Conservation (phyloP, 306 rosid genomes). For the Nissolia schottii region DNA sequence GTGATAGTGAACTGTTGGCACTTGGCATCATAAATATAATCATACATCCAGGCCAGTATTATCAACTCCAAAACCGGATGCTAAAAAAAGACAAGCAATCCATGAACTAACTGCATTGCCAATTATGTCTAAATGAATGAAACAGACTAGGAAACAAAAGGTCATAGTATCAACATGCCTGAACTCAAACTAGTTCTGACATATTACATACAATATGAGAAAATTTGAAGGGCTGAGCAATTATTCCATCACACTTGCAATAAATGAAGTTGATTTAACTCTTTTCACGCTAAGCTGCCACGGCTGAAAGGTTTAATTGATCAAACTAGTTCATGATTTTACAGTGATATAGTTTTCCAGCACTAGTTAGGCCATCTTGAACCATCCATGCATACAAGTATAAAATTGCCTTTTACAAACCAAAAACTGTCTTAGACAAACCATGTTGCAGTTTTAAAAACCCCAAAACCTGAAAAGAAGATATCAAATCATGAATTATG, state of each 20-base stretch:
- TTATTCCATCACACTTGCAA: not conserved
- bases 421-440: constrained; percentile 1
- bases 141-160: not conserved
- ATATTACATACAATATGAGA: not conserved
- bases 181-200: not conserved
- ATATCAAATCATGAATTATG: not conserved
- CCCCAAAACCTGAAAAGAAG: constrained; percentile 5
- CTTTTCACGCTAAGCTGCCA: not conserved
- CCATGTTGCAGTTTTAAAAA: constrained; percentile 1
- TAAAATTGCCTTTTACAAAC: not conserved
- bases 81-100: not conserved
- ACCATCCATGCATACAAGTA: constrained; percentile 4
- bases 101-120: not conserved
- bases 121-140: not conserved
- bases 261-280: not conserved
- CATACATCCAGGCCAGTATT: not conserved
- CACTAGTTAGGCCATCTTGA: not conserved
- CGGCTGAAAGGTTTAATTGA: not conserved
- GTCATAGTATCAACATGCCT: not conserved
- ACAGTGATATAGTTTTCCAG: not conserved
- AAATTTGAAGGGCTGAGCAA: not conserved
- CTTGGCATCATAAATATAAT: not conserved
- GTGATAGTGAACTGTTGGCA: not conserved
- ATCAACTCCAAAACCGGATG: not conserved
- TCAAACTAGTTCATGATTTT: constrained; percentile 5